Base-by-base conservation (phyloP, 441 rosid species). In the Arabidopsis hybrid region DNA sequence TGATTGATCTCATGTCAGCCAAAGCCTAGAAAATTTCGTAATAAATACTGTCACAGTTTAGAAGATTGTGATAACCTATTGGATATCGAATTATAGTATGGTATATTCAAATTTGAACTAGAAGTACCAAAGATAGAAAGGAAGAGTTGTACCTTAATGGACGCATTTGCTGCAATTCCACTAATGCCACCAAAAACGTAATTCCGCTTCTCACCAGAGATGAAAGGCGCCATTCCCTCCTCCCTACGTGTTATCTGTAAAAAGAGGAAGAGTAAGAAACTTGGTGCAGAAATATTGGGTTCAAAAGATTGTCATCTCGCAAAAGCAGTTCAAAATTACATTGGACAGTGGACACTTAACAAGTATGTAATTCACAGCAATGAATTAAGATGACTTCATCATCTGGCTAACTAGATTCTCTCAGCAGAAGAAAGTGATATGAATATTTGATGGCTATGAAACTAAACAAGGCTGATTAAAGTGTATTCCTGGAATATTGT, bases 171-270 rank as follows among this genome's bases (percentile, higher is more conserved):
- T 26, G 98, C 99, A 76, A 88, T 60, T 65, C 91, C 78, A 80
- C 97, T 90, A 66, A 96, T 92, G 81, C 99, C 99, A 80, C 98
- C 97, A 81, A 93, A 96, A 74, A 96, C 89, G 80, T 91, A 96
- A 83, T 82, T 91, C 58, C 89, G 89, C 82, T 88, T 96, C 60
- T 65, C 85, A 72, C 78, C 85, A 0, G 91, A 83, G 69, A 93
- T 84, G 81, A 90, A 96, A 77, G 96, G 98, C n/a, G 95, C 89
- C 88, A 93, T 90, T 83, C 88, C 97, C 74, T 96, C 99, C 49
- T 96, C 99, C 82, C 97, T 84, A 39, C 92, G 91, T 12, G 97
- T 91, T 81, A 96, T 92, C 98, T 96, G 73, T 59, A 21, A 16
- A 58, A 50, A 51, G 53, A 50, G 36, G 16, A 50, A 50, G 40